Base-by-base conservation (phyloP, 768 basidiomycete species). In the Rhodotorula toruloides region DNA sequence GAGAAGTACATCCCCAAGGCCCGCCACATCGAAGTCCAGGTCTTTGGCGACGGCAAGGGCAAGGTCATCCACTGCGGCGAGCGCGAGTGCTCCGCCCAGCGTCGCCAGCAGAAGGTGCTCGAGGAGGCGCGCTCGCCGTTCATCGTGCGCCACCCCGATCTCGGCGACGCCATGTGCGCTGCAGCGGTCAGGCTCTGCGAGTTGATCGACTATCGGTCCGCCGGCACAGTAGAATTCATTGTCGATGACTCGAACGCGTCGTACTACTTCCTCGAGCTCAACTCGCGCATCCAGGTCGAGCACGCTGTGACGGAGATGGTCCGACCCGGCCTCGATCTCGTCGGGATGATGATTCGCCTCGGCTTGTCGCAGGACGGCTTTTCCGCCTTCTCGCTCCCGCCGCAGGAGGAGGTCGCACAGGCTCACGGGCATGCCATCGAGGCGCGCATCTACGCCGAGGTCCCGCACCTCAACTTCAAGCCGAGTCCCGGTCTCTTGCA, bases 261-360 rank as follows among this genome's bases (percentile, higher is more conserved):
- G 2, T 86, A 85, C 76, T 87, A 80, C 77, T 88, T 87, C 65
- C 79, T 88, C 19, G 86, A 88, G 75, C 84, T 87, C 83, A 87
- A 88, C 67, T 84, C 85, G 0, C 80, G 86, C 14, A 82, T 86
- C 50, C 85, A 86, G 73, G 84, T 87, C 25, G 86, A 87, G 75
- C 86, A 88, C 65, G 80, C 84, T 2, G 80, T 87, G 36, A 65
- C 61, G 13, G 69, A 66, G 52, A 53, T 47, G 27, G 61, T 65
- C 32, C 60, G 64, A 4, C 64, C 64, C 17, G 81, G 73, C 10
- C 79, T 87, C 44, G 86, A 87, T 69, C 77, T 88, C 19, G 83
- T 87, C 21, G 80, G 82, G 59, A 76, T 87, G 22, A 67, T 67
- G 65, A 58, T 67, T 62, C 29, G n/a, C 13, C 52, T 70, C n/a